Percentiles rank a stretch among this genome's conserved stretches.
Evolutionary conservation across 257 asterid species (phyloP).

Genomic region (Lithospermum erythrorhizon): DNA sequence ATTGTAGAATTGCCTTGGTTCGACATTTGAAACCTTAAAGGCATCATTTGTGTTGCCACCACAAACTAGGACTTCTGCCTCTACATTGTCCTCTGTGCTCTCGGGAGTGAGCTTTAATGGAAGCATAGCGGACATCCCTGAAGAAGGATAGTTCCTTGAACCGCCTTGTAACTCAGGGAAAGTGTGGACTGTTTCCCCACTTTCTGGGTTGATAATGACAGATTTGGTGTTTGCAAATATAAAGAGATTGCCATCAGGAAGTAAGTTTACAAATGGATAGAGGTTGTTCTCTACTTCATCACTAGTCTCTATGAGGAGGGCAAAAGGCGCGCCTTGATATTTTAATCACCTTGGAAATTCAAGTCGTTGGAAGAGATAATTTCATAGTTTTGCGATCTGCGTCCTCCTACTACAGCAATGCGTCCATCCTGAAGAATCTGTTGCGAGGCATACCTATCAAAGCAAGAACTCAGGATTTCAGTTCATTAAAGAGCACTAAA

Average conservation of each 20-base stretch:
- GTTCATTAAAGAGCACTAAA: too few species aligned
- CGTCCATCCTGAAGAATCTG: conserved; percentile 48
- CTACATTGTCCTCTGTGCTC: background rate
- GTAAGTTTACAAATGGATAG: conserved; percentile 68
- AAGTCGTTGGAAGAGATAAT: conserved; percentile 43
- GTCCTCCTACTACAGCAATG: conserved; percentile 56
- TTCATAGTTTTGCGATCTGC: conserved; percentile 56
- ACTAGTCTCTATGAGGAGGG: conserved; percentile 46
- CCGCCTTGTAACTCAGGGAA: conserved; percentile 64
- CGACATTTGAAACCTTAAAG: conserved; percentile 24
- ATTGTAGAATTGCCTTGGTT: conserved; percentile 32
- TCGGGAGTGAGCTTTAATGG: conserved; percentile 38
- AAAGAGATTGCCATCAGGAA: conserved; percentile 75
- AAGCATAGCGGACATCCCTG: conserved; percentile 68
- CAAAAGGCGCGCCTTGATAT: conserved; percentile 24
- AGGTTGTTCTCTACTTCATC: conserved; percentile 68
- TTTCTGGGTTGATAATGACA: conserved; percentile 47
- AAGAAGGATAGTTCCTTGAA: conserved; percentile 68
- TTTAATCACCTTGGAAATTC: too few species aligned
- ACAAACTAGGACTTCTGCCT: conserved; percentile 51
- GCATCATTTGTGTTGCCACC: conserved; percentile 68
- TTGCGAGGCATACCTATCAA: conserved; percentile 46
- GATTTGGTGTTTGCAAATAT: conserved; percentile 65
- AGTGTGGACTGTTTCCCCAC: conserved; percentile 33
- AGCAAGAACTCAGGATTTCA: background rate